Base-by-base conservation (phyloP, 345 rosid genomes). In the Eucalyptus sideroxylon region DNA sequence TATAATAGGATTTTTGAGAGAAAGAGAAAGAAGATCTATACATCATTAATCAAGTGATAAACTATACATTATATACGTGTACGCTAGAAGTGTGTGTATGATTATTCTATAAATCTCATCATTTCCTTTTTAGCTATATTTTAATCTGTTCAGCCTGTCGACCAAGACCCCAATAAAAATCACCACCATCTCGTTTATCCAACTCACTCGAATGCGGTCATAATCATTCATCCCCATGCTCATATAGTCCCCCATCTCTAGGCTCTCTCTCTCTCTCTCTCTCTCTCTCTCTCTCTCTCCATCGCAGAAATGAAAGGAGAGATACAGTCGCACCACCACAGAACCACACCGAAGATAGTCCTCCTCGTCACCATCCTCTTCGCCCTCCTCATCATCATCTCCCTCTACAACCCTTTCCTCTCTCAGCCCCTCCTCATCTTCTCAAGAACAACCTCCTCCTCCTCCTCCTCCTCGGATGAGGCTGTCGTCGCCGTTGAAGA, bases 361-460 rank as follows among this genome's bases (percentile, higher is more conserved):
- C 50, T 93, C 8, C 12, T 92, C 23, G 42, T 88, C 60, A 82
- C 93, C 82, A 42, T 87, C 51, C 83, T 92, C 87, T 86, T 92
- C 31, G 21, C 83, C 82, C 72, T 94, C 69, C 92, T 93, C 81
- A 67, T 92, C 50, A 45, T 93, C 77, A 86, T 93, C 88, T 94
- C 94, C 80, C 91, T 93, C n/a, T 91, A 90, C 47, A 92, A 91
- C 87, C 93, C 95, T 77, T 87, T 92, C 13, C 89, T 90, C 91
- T 92, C 77, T 15, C 87, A 50, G 80, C 90, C 65, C 69, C 88
- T n/a, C 47, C 88, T n/a, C 88, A 50, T 24, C 51, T 45, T 14
- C 62, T 30, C 81, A 45, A 90, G 37, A n/a, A 56, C 62, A 53
- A 45, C 34, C 19, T 86, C 88, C 27, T 89, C 92, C 16, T 89